Conservation (phyloP, 129 eudicot genomes). For the Pittosporum tobira region DNA sequence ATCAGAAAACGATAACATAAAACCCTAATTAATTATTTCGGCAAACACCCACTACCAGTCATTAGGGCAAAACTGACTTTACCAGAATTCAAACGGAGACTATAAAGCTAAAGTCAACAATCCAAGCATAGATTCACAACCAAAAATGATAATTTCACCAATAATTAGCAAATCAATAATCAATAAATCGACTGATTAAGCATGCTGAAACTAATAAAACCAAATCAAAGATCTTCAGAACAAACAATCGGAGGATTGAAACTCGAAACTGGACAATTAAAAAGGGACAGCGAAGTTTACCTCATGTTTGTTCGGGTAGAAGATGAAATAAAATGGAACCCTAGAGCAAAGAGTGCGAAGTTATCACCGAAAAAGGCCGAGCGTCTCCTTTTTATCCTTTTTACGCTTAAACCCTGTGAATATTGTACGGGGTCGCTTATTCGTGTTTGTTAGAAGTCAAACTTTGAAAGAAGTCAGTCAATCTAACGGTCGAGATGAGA, state of each 20-base stretch:
- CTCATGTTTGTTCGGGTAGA: constrained; percentile 25
- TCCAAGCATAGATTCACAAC: background rate
- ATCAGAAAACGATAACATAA: no score
- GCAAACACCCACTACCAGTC: no score
- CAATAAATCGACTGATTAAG: background rate
- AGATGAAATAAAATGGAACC: constrained; percentile 34
- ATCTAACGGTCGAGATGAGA: no score
- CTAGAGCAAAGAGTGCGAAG: constrained; percentile 21
- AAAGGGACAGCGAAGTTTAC: constrained; percentile 17
- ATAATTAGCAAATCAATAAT: background rate
- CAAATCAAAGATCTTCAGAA: constrained; percentile 10
- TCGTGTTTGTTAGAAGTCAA: no score
- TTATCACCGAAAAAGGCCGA: background rate
- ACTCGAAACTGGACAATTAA: background rate
- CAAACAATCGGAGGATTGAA: background rate
- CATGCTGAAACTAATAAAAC: background rate
- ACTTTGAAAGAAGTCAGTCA: no score
- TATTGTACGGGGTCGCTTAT: no score
- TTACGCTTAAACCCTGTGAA: constrained; percentile 26
- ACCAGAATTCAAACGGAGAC: background rate
- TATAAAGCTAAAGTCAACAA: background rate
- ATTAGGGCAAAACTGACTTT: no score
- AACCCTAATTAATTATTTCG: no score
- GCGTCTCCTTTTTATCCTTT: constrained; percentile 5
- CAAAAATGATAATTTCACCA: background rate